Evolutionary conservation across 805 yeast species (phyloP), one percentile per base, ranked within the genome.

Genomic region (Debaryomyces prosopidis): DNA sequence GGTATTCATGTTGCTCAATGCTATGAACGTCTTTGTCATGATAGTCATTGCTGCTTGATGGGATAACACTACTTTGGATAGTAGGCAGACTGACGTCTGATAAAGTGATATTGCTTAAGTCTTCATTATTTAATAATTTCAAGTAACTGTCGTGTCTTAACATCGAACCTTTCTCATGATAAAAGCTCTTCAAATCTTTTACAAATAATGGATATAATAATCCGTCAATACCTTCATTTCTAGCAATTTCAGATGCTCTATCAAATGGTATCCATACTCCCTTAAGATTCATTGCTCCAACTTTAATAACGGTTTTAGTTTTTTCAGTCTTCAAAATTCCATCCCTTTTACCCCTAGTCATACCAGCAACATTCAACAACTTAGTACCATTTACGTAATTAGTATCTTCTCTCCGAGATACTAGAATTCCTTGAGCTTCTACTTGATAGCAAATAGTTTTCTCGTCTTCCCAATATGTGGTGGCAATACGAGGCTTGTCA

Each of bases 181-280:
- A 69, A 47, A 55, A 67, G 4, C 44, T 52, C 41, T 60, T 60
- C 23, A 69, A 50, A 43, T 69, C 63, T 40, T 54, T 54, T 0
- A 68, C 60, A 52, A 69, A 66, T 11, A 69, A 51, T 1, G 75
- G 75, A 36, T 57, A 62, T 37, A 69, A 57, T 5, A 61, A 36
- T 34, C 38, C 35, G 35, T 64, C 69, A 9, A 69, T 55, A 0
- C 74, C 75, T 50, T 69, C 73, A 50, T 69, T 69, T 26, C 75
- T 48, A 6, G 75, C 74, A 43, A 69, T 60, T 49, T 69, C 75
- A 28, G 51, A 54, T 1, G 75, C 75, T 36, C 73, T 52, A 3
- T 65, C 69, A 46, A 68, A 63, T 0, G 75, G 75, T 14, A 69
- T 60, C 75, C 75, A 69, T 1, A 69, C 71, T 6, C 75, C 75